phyloP scores from a whole-genome alignment of 441 rosid species.

The Euphorbia schlechtendalii region DNA sequence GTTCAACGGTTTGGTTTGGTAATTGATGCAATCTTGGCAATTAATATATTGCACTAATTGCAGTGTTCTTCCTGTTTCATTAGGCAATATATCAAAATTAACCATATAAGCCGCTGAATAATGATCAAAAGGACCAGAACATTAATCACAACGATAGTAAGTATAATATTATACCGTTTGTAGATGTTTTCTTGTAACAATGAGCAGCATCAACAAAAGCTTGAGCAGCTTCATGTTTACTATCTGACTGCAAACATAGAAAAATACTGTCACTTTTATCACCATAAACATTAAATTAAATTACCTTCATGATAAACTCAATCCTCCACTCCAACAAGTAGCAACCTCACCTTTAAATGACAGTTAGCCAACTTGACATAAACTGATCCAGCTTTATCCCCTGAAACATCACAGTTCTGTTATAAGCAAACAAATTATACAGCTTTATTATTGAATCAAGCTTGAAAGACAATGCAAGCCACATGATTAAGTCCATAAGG shows the following conservation, averaged over 20 bases:
- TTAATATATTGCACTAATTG: no score
- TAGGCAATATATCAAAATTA: neutral
- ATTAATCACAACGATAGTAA: no score
- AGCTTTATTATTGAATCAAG: no score
- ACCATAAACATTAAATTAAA: no score
- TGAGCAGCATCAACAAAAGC: slow-evolving; percentile 92
- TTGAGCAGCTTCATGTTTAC: slow-evolving; percentile 95
- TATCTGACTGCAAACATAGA: slow-evolving; percentile 71
- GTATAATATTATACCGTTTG: slow-evolving; percentile 48
- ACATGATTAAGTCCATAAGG: no score
- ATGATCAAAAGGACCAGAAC: neutral
- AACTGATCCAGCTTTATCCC: slow-evolving; percentile 85
- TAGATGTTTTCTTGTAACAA: slow-evolving; percentile 83
- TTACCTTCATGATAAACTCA: neutral
- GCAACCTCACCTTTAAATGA: slow-evolving; percentile 57
- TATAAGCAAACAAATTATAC: slow-evolving; percentile 14
- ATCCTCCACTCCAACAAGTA: neutral
- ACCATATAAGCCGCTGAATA: no score
- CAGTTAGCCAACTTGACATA: slow-evolving; percentile 75
- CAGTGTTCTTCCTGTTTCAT: no score
- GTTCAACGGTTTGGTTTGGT: neutral
- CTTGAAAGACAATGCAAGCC: no score
- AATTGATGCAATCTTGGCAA: neutral
- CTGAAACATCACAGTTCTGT: slow-evolving; percentile 29
- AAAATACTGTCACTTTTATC: no score